Conservation (phyloP, 768 basidiomycete species). For the Zangia roseola region DNA sequence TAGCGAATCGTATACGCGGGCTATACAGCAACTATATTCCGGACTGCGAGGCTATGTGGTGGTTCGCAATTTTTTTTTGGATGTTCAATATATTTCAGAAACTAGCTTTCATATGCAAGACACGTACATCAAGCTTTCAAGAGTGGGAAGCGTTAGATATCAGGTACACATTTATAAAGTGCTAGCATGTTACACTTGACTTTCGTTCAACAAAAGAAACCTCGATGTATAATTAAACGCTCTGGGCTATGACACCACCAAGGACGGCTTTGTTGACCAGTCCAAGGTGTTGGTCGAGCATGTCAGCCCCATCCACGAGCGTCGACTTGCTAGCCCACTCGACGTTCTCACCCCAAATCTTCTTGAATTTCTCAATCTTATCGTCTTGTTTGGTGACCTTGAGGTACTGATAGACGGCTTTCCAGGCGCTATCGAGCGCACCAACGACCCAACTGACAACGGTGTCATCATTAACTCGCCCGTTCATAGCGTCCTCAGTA, state of each 20-base stretch:
- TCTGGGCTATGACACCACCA: slow-evolving; percentile 1
- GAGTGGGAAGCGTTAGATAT: no score
- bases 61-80: no score
- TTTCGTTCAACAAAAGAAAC: not conserved
- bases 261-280: not conserved
- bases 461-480: slow-evolving; percentile 23
- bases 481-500: not conserved
- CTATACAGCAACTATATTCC: no score
- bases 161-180: no score
- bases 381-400: slow-evolving; percentile 9
- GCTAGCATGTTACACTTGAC: no score
- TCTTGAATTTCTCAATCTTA: slow-evolving; percentile 18
- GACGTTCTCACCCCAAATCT: slow-evolving; percentile 31
- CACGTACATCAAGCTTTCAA: no score
- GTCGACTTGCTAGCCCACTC: slow-evolving; percentile 24
- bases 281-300: slow-evolving; percentile 10
- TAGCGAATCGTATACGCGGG: no score
- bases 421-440: slow-evolving; percentile 38
- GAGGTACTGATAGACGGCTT: slow-evolving; percentile 31
- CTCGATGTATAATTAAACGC: not conserved
- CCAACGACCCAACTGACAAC: slow-evolving; percentile 38
- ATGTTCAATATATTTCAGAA: no score
- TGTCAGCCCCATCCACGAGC: not conserved
- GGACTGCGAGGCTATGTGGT: no score
- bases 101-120: no score